Conservation (phyloP, 1,284 basidiomycete genomes). For the Boletellus sp. region DNA sequence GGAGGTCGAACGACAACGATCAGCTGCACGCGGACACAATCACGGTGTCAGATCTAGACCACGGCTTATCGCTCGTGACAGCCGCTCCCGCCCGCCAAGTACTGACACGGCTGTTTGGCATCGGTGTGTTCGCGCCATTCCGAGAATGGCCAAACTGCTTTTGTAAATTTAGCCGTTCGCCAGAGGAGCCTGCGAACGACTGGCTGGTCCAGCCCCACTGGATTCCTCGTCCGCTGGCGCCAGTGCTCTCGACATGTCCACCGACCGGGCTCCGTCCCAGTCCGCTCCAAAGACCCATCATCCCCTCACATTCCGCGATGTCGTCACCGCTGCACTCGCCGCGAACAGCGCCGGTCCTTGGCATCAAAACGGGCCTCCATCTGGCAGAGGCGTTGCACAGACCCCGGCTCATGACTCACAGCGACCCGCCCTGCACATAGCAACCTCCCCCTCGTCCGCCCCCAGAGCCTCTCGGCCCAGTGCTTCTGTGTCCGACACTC, state of each 20-base stretch:
- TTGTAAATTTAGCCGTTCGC: no score
- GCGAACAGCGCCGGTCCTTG: slow-evolving; percentile 1
- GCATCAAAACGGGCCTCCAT: neutral
- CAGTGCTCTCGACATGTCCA: slow-evolving; percentile 8
- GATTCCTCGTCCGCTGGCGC: neutral
- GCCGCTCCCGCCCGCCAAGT: no score
- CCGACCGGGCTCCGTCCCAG: slow-evolving; percentile 6
- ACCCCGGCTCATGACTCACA: slow-evolving; percentile 6
- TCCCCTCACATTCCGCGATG: slow-evolving; percentile 6
- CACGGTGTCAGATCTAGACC: no score
- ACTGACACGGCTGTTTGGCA: no score
- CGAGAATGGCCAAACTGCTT: no score
- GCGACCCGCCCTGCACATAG: slow-evolving; percentile 11
- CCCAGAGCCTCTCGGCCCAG: slow-evolving; percentile 6
- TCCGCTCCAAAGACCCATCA: neutral
- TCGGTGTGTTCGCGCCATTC: no score
- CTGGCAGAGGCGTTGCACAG: neutral
- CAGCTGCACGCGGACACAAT: no score
- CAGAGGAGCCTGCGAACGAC: no score
- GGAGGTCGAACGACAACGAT: no score
- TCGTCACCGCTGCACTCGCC: slow-evolving; percentile 4
- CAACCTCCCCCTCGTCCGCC: slow-evolving; percentile 7
- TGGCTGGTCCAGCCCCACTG: neutral
- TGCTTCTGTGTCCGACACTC: slow-evolving; percentile 43
- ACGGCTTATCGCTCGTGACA: no score